Evolutionary conservation across 495 filamentous ascomycete genomes (phyloP), one percentile per base, ranked within the genome.

Genomic region (Amniculicola lignicola): DNA sequence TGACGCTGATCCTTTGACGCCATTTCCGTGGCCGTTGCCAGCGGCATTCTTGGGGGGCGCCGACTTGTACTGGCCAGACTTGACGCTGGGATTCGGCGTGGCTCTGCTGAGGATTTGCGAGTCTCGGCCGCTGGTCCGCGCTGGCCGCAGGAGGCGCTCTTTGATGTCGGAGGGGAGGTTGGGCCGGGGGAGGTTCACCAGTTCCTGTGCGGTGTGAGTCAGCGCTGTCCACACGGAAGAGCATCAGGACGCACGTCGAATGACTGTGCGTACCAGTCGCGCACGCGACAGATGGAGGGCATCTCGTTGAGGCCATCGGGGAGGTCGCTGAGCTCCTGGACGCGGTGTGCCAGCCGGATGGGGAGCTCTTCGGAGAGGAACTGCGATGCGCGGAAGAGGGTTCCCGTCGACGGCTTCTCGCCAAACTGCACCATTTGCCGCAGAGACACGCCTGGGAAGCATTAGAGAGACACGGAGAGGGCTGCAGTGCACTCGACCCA

Each of bases 361-460:
- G 93, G 93, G 19, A 98, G 82, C 75, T 98, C 93, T 77, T 98
- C 93, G 62, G 90, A 92, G 48, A 98, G 85, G 73, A 98, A 98
- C 75, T 97, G 93, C 18, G 93, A 96, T 37, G 92, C 93, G 63
- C 91, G 88, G 75, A 97, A 98, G 25, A 98, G 78, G 42, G 94
- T 98, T 51, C 94, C 93, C 90, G 69, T 54, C 40, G 57, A 62
- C 7, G 54, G 63, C 39, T 48, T 54, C 45, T 65, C 57, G 49
- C 94, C 94, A 73, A 97, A 98, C 70, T 97, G 93, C 42, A 98
- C 93, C 93, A 97, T 97, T 77, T 98, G 93, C 69, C 93, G 80
- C 70, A 98, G 76, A 64, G 90, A 95, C 1, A 63, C 60, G 42
- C 60, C 60, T 63, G 31, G 3, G 22, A 23, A 19, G 12, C 27